phyloP scores from a whole-genome alignment of 2,329 filamentous ascomycete genomes.

The Neonectria coccinea region DNA sequence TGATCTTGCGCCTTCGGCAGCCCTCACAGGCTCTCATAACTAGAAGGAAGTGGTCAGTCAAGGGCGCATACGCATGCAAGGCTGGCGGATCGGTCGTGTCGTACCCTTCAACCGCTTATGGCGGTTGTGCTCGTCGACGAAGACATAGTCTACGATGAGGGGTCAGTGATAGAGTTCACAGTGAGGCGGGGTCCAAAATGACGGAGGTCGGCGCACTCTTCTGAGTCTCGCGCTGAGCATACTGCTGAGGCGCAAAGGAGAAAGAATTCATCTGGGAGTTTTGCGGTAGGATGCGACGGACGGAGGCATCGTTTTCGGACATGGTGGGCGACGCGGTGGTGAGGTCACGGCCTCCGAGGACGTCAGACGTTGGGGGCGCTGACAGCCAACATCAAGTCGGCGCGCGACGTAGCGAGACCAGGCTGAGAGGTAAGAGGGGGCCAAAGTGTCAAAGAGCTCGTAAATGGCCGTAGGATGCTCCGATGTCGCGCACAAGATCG shows the following conservation, averaged over 20 bases:
- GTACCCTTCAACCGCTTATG: slow-evolving; percentile 96
- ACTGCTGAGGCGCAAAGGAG: slow-evolving; percentile 75
- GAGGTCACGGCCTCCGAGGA: slow-evolving; percentile 43
- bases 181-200: slow-evolving; percentile 15
- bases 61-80: neutral
- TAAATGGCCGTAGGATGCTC: slow-evolving; percentile 11
- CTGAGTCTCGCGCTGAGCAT: slow-evolving; percentile 75
- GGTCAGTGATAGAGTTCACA: slow-evolving; percentile 30
- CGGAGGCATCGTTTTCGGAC: slow-evolving; percentile 70
- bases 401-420: slow-evolving; percentile 30
- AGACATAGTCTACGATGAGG: slow-evolving; percentile 84
- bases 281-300: slow-evolving; percentile 73
- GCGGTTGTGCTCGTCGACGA: slow-evolving; percentile 98
- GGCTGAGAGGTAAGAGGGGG: slow-evolving; percentile 24
- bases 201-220: slow-evolving; percentile 73
- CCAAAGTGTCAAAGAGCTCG: slow-evolving; percentile 21
- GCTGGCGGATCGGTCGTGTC: slow-evolving; percentile 28
- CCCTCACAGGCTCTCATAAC: slow-evolving; percentile 98
- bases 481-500: slow-evolving; percentile 11
- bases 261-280: slow-evolving; percentile 75
- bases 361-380: slow-evolving; percentile 31
- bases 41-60: slow-evolving; percentile 50
- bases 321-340: slow-evolving; percentile 54
- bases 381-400: slow-evolving; percentile 49
- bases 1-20: slow-evolving; percentile 94